Evolutionary conservation across 495 filamentous ascomycete genomes (phyloP).

Genomic region (Aspergillus ostianus): DNA sequence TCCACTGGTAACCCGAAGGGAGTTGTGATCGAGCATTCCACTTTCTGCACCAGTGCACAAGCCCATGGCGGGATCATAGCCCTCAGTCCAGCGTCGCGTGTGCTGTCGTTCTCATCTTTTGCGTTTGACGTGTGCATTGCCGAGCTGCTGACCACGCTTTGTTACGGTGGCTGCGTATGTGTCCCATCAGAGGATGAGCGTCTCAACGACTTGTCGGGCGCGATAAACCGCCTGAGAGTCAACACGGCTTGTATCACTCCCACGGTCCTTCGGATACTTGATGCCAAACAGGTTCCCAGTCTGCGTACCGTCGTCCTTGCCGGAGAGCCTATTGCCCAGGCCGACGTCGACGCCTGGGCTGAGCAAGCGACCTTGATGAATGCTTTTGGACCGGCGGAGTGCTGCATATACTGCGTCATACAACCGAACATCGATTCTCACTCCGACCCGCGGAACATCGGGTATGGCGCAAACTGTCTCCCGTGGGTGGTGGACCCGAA

Average conservation of each 20-base stretch:
- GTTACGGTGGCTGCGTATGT: constrained; percentile 32
- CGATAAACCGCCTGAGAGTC: constrained; percentile 25
- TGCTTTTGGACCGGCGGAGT: constrained; percentile 38
- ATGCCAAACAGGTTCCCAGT: constrained; percentile 28
- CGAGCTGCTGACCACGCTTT: constrained; percentile 27
- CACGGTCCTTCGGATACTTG: constrained; percentile 29
- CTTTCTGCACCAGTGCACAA: constrained; percentile 7
- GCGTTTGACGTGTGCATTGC: constrained; percentile 31
- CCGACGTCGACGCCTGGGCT: constrained; percentile 24
- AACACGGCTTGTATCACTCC: constrained; percentile 37
- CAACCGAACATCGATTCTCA: constrained; percentile 17
- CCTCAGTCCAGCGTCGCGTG: constrained; percentile 10
- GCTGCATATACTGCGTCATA: constrained; percentile 20
- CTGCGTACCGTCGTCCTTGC: constrained; percentile 33
- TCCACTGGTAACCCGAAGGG: constrained; percentile 44
- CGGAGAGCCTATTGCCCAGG: constrained; percentile 36
- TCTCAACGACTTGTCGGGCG: constrained; percentile 29
- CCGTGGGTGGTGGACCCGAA: constrained; percentile 39
- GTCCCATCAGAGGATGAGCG: constrained; percentile 36
- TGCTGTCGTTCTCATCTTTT: constrained; percentile 26
- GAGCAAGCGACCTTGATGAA: constrained; percentile 23
- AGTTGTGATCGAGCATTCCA: constrained; percentile 38
- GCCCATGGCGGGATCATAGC: neutral
- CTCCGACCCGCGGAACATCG: constrained; percentile 28
- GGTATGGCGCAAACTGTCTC: constrained; percentile 16